phyloP scores from a whole-genome alignment of 306 rosid genomes.

The Glycine soja region DNA sequence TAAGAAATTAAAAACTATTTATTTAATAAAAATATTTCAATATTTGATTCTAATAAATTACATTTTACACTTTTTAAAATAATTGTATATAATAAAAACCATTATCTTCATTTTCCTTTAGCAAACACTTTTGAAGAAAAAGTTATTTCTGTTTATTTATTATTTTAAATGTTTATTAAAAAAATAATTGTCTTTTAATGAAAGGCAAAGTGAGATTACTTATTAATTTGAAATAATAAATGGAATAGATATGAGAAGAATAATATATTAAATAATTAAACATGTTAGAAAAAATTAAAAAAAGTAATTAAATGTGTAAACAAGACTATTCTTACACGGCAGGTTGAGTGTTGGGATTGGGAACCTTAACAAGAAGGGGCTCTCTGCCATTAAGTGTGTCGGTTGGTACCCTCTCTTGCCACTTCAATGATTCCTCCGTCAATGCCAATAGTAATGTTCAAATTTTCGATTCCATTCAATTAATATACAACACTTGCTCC shows the following conservation, averaged over 20 bases:
- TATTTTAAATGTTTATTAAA: too few relatives aligned
- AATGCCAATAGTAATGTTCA: not conserved
- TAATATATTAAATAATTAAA: not conserved
- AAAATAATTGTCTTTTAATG: not conserved
- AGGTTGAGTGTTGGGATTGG: conserved; percentile 4
- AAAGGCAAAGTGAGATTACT: too few relatives aligned
- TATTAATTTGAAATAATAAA: too few relatives aligned
- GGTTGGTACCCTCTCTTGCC: conserved; percentile 15
- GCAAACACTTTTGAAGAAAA: not conserved
- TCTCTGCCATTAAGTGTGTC: conserved; percentile 6
- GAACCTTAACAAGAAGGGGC: not conserved
- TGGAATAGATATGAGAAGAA: not conserved
- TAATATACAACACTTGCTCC: not conserved
- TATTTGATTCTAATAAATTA: too few relatives aligned
- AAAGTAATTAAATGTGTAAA: not conserved
- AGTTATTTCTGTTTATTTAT: not conserved
- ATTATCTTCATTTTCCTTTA: not conserved
- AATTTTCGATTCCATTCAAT: not conserved
- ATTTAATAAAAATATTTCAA: too few relatives aligned
- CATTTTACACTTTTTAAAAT: too few relatives aligned
- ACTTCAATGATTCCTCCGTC: not conserved
- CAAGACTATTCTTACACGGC: not conserved
- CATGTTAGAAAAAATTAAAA: too few relatives aligned
- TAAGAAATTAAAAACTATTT: too few relatives aligned
- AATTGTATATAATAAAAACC: too few relatives aligned